These are phyloP conservation scores for Hypsizygus ulmarius DNA, from an alignment of 1,284 basidiomycete species.

Conservation along the genomic window DNA sequence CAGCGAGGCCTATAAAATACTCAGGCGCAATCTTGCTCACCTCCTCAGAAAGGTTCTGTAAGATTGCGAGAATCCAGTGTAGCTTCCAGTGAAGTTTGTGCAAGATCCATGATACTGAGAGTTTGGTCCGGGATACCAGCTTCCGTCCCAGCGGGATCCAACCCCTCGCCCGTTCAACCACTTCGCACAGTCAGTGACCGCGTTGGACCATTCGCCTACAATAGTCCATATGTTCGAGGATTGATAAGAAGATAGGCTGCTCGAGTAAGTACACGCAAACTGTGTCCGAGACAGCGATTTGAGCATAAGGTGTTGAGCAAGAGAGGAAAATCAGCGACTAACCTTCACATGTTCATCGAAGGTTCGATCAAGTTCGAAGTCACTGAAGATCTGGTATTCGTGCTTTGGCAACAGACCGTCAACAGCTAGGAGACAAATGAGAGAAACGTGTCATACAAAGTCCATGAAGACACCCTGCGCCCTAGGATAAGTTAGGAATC, in stretches of 20 bases:
- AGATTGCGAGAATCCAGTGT: constrained; percentile 51
- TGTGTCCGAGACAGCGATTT: constrained; percentile 18
- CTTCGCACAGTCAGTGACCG: constrained; percentile 77
- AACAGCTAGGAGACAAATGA: constrained; percentile 6
- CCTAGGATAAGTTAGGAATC: constrained; percentile 54
- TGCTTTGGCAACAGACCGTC: constrained; percentile 41
- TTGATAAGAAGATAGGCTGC: constrained; percentile 39
- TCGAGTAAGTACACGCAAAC: constrained; percentile 44
- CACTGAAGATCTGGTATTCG: constrained; percentile 78
- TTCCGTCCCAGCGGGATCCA: constrained; percentile 73
- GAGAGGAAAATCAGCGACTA: constrained; percentile 15
- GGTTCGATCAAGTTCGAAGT: constrained; percentile 51
- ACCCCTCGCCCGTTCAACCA: constrained; percentile 72
- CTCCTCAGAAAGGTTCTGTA: constrained; percentile 66
- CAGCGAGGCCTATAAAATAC: not conserved
- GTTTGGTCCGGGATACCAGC: constrained; percentile 34
- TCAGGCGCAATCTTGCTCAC: constrained; percentile 33
- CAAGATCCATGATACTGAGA: constrained; percentile 56
- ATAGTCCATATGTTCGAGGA: constrained; percentile 58
- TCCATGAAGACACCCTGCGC: constrained; percentile 62
- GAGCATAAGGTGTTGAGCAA: not conserved
- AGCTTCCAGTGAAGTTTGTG: constrained; percentile 57
- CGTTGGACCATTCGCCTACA: constrained; percentile 77
- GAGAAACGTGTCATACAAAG: constrained; percentile 38
- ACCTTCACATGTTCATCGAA: constrained; percentile 57